Percentiles rank a stretch among this genome's conserved stretches.
These are phyloP conservation scores for Coemansia erecta DNA, from an alignment of 192 early-diverging fungal genomes.

Conservation along the genomic window DNA sequence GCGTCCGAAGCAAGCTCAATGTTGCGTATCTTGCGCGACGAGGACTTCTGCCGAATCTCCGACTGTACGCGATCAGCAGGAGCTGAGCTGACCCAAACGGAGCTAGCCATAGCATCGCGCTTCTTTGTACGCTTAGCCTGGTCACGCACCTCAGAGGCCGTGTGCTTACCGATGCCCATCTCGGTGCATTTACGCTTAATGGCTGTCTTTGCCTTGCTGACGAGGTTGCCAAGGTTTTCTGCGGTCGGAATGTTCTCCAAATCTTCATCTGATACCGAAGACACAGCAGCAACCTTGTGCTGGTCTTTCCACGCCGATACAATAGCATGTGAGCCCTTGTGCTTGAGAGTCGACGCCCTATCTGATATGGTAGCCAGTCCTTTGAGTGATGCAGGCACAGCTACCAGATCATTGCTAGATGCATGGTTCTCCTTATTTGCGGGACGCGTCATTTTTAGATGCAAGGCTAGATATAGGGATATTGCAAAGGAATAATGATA, in stretches of 20 bases:
- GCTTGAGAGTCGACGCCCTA: too few species aligned
- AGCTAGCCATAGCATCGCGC: background rate
- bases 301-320: too few species aligned
- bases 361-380: too few species aligned
- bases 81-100: background rate
- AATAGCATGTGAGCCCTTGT: too few species aligned
- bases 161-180: slow-evolving; percentile 42
- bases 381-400: too few species aligned
- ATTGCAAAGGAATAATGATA: too few species aligned
- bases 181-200: slow-evolving; percentile 46
- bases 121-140: slow-evolving; percentile 3
- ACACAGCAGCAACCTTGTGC: too few species aligned
- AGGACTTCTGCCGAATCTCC: background rate
- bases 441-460: too few species aligned
- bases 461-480: too few species aligned
- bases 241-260: slow-evolving; percentile 15
- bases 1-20: slow-evolving; percentile 40
- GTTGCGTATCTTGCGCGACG: slow-evolving; percentile 2
- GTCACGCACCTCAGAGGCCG: slow-evolving; percentile 17
- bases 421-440: too few species aligned
- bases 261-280: background rate
- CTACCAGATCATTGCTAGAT: too few species aligned
- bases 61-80: slow-evolving; percentile 8
- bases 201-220: slow-evolving; percentile 36
- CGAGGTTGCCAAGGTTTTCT: slow-evolving; percentile 13